Base-by-base conservation (phyloP, 208 protist species). In the Leishmania gerbilli region DNA sequence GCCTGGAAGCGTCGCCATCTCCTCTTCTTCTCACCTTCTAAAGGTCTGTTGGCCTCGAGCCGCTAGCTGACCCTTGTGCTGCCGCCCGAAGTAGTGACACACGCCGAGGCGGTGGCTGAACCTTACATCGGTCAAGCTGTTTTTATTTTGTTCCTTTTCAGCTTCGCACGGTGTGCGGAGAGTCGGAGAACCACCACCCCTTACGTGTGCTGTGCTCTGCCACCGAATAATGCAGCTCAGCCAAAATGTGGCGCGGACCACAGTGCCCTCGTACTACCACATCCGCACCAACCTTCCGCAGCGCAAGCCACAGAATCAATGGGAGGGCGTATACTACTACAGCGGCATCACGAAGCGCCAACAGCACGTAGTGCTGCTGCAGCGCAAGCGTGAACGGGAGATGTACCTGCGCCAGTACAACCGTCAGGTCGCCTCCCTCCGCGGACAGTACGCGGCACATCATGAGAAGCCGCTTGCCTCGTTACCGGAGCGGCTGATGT, bases 181-280 rank as follows among this genome's bases (percentile, higher is more conserved):
- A 9, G 27, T 4, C 7, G 42, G 31, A 45, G 13, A 13, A 9
- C 11, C 24, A 34, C 45, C 42, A 51, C 21, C 24, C 27, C 72
- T 8, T 45, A n/a, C 51, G 9, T 60, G 47, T 1, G 31, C 24
- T 31, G 3, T 31, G 27, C 69, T 74, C n/a, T 56, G 4, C 24
- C 13, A 58, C 17, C 8, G 24, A 17, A 55, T 40, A 24, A 87
- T 86, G 80, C 79, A 89, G 91, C 80, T 97, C 17, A 93, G 88
- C 55, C 94, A 97, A 80, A 97, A 97, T 87, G 92, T 96, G 17
- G 91, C 94, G 51, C 95, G 94, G 82, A 87, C 91, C 83, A 93
- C 94, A 76, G 94, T 96, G 80, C 94, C 94, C 87, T 97, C 94
- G 67, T 96, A 96, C 87, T 95, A 95, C 83, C 93, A 95, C 89